Evolutionary conservation across 2,329 filamentous ascomycete species (phyloP).

Genomic region (Rutstroemia sydowiana): DNA sequence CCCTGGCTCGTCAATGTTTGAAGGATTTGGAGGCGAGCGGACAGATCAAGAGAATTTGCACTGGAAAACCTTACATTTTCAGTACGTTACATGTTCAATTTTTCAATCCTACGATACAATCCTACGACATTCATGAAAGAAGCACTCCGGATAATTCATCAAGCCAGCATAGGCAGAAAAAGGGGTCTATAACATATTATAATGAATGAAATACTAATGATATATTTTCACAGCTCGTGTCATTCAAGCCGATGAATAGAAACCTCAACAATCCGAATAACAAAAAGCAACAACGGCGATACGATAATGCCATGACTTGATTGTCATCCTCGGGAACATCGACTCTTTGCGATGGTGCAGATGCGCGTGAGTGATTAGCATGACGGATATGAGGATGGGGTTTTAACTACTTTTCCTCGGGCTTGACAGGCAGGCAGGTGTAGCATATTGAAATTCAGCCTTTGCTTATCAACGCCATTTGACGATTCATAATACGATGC

Average conservation of each 20-base stretch:
- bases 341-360: not conserved
- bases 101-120: not conserved
- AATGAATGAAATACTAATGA: slow-evolving; percentile 1
- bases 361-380: slow-evolving; percentile 8
- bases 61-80: slow-evolving; percentile 98
- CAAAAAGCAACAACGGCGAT: slow-evolving; percentile 4
- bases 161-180: no score
- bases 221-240: slow-evolving; percentile 45
- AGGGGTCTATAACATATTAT: no score
- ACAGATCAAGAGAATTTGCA: slow-evolving; percentile 92
- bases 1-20: slow-evolving; percentile 82
- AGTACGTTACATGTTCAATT: slow-evolving; percentile 45
- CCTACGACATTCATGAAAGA: no score
- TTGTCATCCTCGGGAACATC: slow-evolving; percentile 3
- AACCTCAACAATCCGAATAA: slow-evolving; percentile 9
- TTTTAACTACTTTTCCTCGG: slow-evolving; percentile 11
- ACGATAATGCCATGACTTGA: slow-evolving; percentile 6
- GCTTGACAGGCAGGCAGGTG: slow-evolving; percentile 11
- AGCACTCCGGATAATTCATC: no score
- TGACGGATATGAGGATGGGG: slow-evolving; percentile 10
- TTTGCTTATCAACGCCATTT: slow-evolving; percentile 9
- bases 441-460: slow-evolving; percentile 9
- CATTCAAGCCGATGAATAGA: slow-evolving; percentile 44
- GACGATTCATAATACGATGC: not conserved
- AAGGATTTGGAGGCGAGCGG: slow-evolving; percentile 95